Evolutionary conservation across 257 asterid species (phyloP).

Genomic region (Jacaranda mimosifolia): DNA sequence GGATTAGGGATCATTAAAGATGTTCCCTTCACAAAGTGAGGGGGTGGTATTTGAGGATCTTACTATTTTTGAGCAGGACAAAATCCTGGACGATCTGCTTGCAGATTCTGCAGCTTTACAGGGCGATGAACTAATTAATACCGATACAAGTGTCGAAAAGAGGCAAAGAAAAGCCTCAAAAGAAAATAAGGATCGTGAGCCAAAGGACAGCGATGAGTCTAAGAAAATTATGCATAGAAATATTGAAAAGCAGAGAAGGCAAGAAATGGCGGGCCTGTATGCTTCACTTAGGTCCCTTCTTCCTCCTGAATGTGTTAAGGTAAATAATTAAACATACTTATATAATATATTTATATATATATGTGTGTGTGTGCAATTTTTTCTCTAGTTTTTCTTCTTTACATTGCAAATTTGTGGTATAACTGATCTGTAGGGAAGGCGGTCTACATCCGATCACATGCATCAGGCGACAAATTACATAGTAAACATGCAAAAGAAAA

Average conservation of each 20-base stretch:
- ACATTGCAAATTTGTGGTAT: background rate
- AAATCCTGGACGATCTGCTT: slow-evolving; percentile 33
- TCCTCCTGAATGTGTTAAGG: slow-evolving; percentile 66
- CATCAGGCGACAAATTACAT: slow-evolving; percentile 56
- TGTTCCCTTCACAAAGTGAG: slow-evolving; percentile 32
- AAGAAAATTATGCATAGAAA: slow-evolving; percentile 54
- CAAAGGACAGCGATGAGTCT: background rate
- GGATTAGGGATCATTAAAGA: background rate
- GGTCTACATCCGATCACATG: slow-evolving; percentile 54
- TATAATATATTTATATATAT: background rate
- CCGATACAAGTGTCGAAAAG: background rate
- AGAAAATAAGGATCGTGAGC: background rate
- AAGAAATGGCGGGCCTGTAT: slow-evolving; percentile 61
- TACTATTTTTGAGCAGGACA: slow-evolving; percentile 23
- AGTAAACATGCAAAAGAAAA: slow-evolving; percentile 42
- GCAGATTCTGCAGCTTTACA: slow-evolving; percentile 12
- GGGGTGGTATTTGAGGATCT: slow-evolving; percentile 18
- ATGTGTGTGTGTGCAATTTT: background rate
- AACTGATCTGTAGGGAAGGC: slow-evolving; percentile 51
- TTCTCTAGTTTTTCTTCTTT: background rate
- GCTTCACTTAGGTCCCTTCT: slow-evolving; percentile 61
- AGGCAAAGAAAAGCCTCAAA: background rate
- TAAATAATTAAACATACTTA: background rate
- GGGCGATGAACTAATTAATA: background rate
- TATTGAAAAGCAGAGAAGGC: slow-evolving; percentile 64